Conservation (phyloP, 495 filamentous ascomycete species). For the Glonium stellatum region DNA sequence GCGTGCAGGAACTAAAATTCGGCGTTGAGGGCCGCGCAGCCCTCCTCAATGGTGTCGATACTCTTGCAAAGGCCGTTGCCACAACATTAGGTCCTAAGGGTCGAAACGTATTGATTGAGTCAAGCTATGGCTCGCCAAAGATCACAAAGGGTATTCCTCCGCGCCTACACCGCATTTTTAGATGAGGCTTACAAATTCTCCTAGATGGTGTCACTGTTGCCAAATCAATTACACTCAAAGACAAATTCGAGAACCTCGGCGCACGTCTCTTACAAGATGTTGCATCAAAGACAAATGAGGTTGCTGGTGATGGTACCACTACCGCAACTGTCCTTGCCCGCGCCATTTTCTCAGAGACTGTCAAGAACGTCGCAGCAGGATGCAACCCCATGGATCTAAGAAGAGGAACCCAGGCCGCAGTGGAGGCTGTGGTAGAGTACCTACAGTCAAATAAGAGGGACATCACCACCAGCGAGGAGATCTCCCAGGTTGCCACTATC, state of each 20-base stretch:
- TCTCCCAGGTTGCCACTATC: constrained; percentile 97
- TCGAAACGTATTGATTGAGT: constrained; percentile 96
- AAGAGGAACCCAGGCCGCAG: constrained; percentile 91
- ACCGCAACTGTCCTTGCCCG: constrained; percentile 95
- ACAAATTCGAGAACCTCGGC: constrained; percentile 99
- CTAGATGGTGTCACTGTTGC: constrained; percentile 92
- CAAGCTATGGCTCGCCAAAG: constrained; percentile 94
- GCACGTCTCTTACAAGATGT: constrained; percentile 95
- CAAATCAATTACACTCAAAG: constrained; percentile 84
- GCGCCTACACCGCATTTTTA: neutral
- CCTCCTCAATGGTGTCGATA: constrained; percentile 91
- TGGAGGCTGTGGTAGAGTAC: constrained; percentile 89
- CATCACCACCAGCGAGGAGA: constrained; percentile 94
- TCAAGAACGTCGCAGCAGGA: constrained; percentile 98
- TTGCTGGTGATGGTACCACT: constrained; percentile 96
- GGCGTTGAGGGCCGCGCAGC: constrained; percentile 88
- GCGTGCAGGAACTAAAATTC: constrained; percentile 84
- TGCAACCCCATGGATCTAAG: constrained; percentile 99
- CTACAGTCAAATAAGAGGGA: constrained; percentile 89
- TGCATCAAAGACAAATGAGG: constrained; percentile 98
- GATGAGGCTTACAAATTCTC: constrained; percentile 33
- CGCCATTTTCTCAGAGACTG: constrained; percentile 98
- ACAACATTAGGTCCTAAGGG: constrained; percentile 97
- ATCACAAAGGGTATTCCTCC: constrained; percentile 85
- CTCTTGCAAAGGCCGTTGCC: constrained; percentile 89